These are phyloP conservation scores for Lachnellula arida DNA, from an alignment of 2,329 filamentous ascomycete genomes.

Conservation along the genomic window DNA sequence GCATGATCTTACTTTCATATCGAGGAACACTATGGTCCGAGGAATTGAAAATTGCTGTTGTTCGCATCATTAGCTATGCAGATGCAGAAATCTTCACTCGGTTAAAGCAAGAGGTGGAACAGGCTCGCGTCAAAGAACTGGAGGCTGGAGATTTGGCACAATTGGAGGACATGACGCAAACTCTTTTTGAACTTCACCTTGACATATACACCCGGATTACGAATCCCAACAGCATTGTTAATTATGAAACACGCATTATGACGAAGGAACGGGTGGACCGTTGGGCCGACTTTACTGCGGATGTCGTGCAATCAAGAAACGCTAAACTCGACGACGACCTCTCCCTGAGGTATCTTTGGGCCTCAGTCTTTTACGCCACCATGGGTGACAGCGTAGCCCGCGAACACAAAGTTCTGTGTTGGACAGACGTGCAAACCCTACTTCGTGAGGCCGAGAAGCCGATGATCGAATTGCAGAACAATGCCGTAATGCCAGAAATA, in stretches of 20 bases:
- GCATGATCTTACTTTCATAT: conserved; percentile 47
- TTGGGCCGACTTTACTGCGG: conserved; percentile 55
- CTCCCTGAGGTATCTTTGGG: conserved; percentile 60
- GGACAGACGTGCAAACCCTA: conserved; percentile 56
- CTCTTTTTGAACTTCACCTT: conserved; percentile 62
- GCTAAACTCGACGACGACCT: conserved; percentile 36
- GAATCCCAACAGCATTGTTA: conserved; percentile 52
- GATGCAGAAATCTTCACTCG: conserved; percentile 49
- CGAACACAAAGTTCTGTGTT: conserved; percentile 56
- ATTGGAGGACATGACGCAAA: conserved; percentile 49
- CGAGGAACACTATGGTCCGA: conserved; percentile 53
- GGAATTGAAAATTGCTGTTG: conserved; percentile 50
- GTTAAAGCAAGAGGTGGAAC: conserved; percentile 40
- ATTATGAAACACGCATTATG: conserved; percentile 43
- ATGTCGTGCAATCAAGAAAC: conserved; percentile 38
- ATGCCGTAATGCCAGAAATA: conserved; percentile 81
- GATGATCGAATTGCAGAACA: conserved; percentile 69
- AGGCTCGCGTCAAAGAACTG: neutral
- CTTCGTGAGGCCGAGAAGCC: conserved; percentile 44
- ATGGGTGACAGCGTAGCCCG: conserved; percentile 50
- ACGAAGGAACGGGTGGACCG: conserved; percentile 56
- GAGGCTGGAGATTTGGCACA: conserved; percentile 32
- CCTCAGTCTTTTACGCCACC: conserved; percentile 57
- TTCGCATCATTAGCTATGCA: conserved; percentile 45
- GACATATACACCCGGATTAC: conserved; percentile 62